Evolutionary conservation across 768 basidiomycete genomes (phyloP), one percentile per base, ranked within the genome.

Genomic region (Auriscalpium microsporum): DNA sequence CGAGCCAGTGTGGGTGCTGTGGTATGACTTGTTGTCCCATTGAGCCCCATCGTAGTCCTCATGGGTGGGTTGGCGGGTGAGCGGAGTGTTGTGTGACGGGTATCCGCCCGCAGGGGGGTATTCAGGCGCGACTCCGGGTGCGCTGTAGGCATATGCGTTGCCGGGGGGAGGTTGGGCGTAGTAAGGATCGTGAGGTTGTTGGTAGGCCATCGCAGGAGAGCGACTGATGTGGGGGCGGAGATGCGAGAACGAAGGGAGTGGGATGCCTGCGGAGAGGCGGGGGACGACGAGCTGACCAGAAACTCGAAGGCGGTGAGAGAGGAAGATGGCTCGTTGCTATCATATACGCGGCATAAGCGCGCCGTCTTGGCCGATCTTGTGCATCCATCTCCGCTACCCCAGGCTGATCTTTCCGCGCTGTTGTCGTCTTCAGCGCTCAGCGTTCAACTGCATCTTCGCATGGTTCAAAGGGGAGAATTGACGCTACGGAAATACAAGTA

Each of bases 1-100:
- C 5, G 88, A 90, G 68, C 84, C 82, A 61, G 75, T 76, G 62
- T 77, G 79, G 67, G 77, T 79, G 62, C 83, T 85, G 66, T 82
- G 77, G 66, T 79, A 80, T 28, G 84, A 86, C 57, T 82, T 81
- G 48, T 65, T 17, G 19, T 79, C 78, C 78, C 78, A 79, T 21
- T 59, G 45, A 17, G 62, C 48, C 10, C 46, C 34, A 35, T 68
- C 68, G 57, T 69, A 63, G 16, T 61, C 57, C 23, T 56, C 51
- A 44, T 58, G 54, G 17, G 55, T 23, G 14, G 47, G 49, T 23
- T 56, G 45, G 40, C 52, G 53, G 48, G 53, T 46, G 42, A 34
- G 36, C 21, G 56, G 55, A 34, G 33, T 54, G 34, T n/a, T 45
- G 35, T 23, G 16, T 10, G 53, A 19, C 17, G 46, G 46, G 52